Evolutionary conservation across 129 eudicot genomes (phyloP).

Genomic region (Artemisia argyi): DNA sequence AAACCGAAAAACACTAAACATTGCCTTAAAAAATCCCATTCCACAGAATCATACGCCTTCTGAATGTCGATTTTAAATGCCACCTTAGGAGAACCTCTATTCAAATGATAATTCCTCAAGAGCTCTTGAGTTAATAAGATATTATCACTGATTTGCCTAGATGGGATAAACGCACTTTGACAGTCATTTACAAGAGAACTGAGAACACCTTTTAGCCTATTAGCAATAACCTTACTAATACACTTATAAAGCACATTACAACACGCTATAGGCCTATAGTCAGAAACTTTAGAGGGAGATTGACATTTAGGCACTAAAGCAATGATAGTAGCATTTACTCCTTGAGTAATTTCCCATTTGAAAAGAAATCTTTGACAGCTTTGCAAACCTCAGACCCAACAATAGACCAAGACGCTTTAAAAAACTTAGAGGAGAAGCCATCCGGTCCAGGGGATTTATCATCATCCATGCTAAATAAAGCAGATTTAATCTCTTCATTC

Average conservation of each 20-base stretch:
- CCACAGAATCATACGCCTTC: neutral
- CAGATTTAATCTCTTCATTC: neutral
- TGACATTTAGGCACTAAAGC: neutral
- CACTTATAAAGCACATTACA: neutral
- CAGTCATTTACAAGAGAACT: neutral
- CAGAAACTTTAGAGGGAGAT: neutral
- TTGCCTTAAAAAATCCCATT: neutral
- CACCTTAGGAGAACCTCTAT: neutral
- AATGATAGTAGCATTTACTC: conserved; percentile 4
- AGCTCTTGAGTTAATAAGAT: neutral
- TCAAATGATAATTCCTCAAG: neutral
- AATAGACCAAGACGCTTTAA: neutral
- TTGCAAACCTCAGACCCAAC: neutral
- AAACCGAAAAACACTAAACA: neutral
- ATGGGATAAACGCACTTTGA: neutral
- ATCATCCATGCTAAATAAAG: neutral
- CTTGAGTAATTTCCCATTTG: neutral
- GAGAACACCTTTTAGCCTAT: neutral
- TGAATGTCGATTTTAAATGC: neutral
- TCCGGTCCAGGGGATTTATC: conserved; percentile 1
- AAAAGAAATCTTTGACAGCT: neutral
- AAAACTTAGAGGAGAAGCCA: neutral
- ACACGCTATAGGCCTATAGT: neutral
- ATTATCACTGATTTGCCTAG: neutral
- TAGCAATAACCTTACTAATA: neutral